These are phyloP conservation scores for Coniochaeta sp. DNA, from an alignment of 2,329 filamentous ascomycete species.

Conservation along the genomic window DNA sequence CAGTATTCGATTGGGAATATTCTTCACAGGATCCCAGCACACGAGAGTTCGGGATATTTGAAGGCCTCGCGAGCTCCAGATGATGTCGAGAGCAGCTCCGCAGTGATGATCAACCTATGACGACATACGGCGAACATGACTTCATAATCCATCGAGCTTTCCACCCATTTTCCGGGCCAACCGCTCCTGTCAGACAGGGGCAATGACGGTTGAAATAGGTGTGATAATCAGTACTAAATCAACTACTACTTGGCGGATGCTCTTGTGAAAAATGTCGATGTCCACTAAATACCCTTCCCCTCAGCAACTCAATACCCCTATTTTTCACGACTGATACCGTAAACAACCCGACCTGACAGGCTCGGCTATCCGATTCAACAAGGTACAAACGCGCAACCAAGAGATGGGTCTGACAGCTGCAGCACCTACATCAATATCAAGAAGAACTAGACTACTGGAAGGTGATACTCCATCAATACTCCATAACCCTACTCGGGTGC, in stretches of 20 bases:
- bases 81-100: not conserved
- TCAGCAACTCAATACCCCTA: not conserved
- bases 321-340: not conserved
- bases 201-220: too few relatives aligned
- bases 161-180: not conserved
- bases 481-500: not conserved
- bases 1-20: not conserved
- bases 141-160: not conserved
- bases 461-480: not conserved
- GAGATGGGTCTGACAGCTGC: not conserved
- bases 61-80: not conserved
- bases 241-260: too few relatives aligned
- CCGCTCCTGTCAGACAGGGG: too few relatives aligned
- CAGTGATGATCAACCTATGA: not conserved
- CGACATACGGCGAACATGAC: not conserved
- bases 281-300: too few relatives aligned
- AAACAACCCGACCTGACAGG: not conserved
- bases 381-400: too few relatives aligned
- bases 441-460: not conserved
- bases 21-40: not conserved
- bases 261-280: too few relatives aligned
- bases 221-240: too few relatives aligned
- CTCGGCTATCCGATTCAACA: not conserved
- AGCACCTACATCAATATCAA: not conserved
- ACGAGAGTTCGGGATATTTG: not conserved